Evolutionary conservation across 176 grass and related monocot species (phyloP).

Genomic region (Eleusine coracana): DNA sequence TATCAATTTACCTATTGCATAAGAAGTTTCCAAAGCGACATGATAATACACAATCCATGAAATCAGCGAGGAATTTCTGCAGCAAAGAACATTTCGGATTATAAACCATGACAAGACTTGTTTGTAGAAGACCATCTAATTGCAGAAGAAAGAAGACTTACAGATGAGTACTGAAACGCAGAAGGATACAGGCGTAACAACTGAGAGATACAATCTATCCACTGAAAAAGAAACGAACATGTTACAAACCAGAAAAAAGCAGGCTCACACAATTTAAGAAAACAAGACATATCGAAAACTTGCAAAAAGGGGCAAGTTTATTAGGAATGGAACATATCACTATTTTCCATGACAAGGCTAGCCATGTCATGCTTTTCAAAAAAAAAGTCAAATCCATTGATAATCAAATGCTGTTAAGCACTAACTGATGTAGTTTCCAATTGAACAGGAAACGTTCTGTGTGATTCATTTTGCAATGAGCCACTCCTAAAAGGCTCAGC

Average conservation of each 20-base stretch:
- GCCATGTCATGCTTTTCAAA: not conserved
- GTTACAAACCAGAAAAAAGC: constrained; percentile 21
- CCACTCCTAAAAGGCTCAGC: constrained; percentile 18
- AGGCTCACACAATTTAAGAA: constrained; percentile 21
- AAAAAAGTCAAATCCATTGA: not conserved
- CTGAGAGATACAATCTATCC: constrained; percentile 95
- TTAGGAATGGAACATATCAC: not conserved
- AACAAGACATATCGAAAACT: constrained; percentile 25
- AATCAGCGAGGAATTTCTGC: constrained; percentile 93
- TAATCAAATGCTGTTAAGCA: not conserved
- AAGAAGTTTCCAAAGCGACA: constrained; percentile 94
- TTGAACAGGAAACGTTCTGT: constrained; percentile 7
- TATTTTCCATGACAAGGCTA: constrained; percentile 18
- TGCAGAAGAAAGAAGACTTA: constrained; percentile 56
- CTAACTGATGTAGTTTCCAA: constrained; percentile 24
- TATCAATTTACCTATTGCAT: constrained; percentile 83
- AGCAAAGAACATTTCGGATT: constrained; percentile 26
- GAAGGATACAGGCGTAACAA: constrained; percentile 88
- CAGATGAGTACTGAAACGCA: constrained; percentile 96
- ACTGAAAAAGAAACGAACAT: constrained; percentile 68
- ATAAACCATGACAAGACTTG: constrained; percentile 12
- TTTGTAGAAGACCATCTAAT: constrained; percentile 14
- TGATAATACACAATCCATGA: constrained; percentile 92
- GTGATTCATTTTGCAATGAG: constrained; percentile 9
- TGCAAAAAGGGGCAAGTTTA: not conserved